These are phyloP conservation scores for Candida ortonii DNA, from an alignment of 805 yeast genomes.

Conservation along the genomic window DNA sequence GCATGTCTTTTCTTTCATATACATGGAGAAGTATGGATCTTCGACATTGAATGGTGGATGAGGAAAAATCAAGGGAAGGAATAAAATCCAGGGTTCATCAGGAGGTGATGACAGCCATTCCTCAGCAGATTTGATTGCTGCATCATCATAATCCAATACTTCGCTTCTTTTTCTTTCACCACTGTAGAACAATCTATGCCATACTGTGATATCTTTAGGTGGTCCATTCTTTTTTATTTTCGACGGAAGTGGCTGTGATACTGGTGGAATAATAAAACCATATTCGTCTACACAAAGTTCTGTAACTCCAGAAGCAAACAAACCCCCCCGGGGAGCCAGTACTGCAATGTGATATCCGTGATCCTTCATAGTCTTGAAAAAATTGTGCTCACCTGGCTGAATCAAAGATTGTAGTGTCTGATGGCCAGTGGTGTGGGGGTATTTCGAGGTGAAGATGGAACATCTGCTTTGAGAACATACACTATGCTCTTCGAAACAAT, in stretches of 20 bases:
- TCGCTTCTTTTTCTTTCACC: conserved; percentile 1
- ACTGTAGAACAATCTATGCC: conserved; percentile 16
- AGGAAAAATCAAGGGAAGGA: conserved; percentile 19
- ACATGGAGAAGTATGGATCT: conserved; percentile 18
- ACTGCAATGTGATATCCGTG: conserved; percentile 15
- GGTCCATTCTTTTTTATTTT: conserved; percentile 1
- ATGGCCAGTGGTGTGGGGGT: conserved; percentile 17
- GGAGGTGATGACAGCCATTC: conserved; percentile 11
- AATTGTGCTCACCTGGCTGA: conserved; percentile 15
- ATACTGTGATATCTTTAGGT: too few species aligned
- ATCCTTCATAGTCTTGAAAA: conserved; percentile 15
- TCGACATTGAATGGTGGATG: conserved; percentile 20
- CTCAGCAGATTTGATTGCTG: conserved; percentile 15
- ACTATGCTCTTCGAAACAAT: conserved; percentile 16
- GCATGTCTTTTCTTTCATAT: conserved; percentile 13
- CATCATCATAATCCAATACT: conserved; percentile 16
- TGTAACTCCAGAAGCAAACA: conserved; percentile 13
- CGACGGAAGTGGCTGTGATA: too few species aligned
- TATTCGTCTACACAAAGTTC: conserved; percentile 17
- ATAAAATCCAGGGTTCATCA: conserved; percentile 17
- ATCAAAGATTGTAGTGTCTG: conserved; percentile 11
- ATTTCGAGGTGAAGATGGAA: conserved; percentile 17
- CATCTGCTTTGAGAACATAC: conserved; percentile 19
- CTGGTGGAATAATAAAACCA: conserved; percentile 16
- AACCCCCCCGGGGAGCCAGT: conserved; percentile 11